A percentile compares a stretch with the other conserved stretches of the same genome.
phyloP scores from a whole-genome alignment of 2,329 filamentous ascomycete genomes.

The Cytospora paraplurivora region DNA sequence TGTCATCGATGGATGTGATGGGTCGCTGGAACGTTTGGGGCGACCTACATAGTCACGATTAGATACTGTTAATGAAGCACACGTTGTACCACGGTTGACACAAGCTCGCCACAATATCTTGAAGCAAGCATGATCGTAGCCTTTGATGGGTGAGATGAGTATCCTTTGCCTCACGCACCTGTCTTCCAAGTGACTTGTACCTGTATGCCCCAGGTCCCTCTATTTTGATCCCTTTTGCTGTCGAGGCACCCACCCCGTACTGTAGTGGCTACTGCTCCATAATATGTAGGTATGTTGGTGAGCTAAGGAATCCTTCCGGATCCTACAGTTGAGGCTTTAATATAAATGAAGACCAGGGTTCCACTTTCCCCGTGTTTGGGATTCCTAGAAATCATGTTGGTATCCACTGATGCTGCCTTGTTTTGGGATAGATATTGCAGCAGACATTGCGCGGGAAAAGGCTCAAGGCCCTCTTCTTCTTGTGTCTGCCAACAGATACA shows the following conservation, averaged over 20 bases:
- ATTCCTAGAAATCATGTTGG: too few relatives aligned
- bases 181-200: too few relatives aligned
- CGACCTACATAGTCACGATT: conserved; percentile 5
- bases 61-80: conserved; percentile 5
- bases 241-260: not conserved
- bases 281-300: too few relatives aligned
- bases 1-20: not conserved
- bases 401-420: too few relatives aligned
- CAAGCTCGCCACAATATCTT: not conserved
- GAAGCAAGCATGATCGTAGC: too few relatives aligned
- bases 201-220: not conserved
- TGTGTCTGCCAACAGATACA: too few relatives aligned
- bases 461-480: too few relatives aligned
- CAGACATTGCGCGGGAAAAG: too few relatives aligned
- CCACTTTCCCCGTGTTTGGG: too few relatives aligned
- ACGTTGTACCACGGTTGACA: not conserved
- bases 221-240: not conserved
- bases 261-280: not conserved
- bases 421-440: too few relatives aligned
- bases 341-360: not conserved
- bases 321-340: not conserved
- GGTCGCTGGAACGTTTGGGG: not conserved
- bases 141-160: not conserved
- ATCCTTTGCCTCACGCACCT: too few relatives aligned
- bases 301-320: conserved; percentile 1